These are phyloP conservation scores for Amaranthus hypochondriacus DNA, from an alignment of 148 eudicot genomes.

Conservation along the genomic window DNA sequence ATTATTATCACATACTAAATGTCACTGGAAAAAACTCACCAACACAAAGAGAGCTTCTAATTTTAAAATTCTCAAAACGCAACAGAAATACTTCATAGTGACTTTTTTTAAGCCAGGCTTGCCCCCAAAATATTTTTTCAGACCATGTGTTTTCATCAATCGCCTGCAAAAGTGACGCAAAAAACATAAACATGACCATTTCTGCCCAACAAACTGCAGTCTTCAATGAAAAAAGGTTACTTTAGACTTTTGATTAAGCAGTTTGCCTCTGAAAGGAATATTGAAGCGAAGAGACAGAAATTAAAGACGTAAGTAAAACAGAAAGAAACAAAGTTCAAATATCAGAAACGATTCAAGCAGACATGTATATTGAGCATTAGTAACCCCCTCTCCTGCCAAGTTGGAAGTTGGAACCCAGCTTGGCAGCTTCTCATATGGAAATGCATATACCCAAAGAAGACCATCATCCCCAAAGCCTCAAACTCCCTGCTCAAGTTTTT, in stretches of 20 bases:
- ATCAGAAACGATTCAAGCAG: not conserved
- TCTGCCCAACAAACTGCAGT: too few species aligned
- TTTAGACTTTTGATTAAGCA: not conserved
- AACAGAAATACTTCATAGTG: not conserved
- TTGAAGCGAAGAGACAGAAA: not conserved
- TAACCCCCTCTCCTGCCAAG: not conserved
- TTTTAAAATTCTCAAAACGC: not conserved
- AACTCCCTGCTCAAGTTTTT: constrained; percentile 10
- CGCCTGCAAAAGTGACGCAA: not conserved
- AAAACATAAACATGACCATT: not conserved
- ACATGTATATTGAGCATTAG: not conserved
- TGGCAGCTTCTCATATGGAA: not conserved
- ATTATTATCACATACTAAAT: not conserved
- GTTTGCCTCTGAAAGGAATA: not conserved
- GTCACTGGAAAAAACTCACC: not conserved
- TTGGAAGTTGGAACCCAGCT: not conserved
- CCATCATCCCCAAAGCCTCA: not conserved
- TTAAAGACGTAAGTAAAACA: not conserved
- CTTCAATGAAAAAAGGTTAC: not conserved
- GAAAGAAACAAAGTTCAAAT: not conserved
- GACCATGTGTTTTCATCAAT: not conserved
- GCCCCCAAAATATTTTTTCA: too few species aligned
- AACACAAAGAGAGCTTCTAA: not conserved
- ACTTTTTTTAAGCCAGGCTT: not conserved
- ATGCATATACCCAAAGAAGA: not conserved